Percentiles rank a stretch among this genome's conserved stretches.
Evolutionary conservation across 768 basidiomycete species (phyloP).

Genomic region (Hydnomerulius pinastri): DNA sequence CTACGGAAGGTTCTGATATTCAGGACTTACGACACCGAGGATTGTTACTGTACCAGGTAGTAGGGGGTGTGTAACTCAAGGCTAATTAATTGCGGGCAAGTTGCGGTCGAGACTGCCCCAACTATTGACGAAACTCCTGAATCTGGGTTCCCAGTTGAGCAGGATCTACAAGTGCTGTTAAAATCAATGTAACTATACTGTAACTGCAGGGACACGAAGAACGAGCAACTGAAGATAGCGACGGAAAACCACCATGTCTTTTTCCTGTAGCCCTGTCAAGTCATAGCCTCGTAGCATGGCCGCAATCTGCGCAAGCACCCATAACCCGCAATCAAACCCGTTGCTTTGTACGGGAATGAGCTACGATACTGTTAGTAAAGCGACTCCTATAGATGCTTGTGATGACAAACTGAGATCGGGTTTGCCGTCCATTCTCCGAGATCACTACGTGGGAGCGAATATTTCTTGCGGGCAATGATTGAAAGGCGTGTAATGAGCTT

Average conservation of each 20-base stretch:
- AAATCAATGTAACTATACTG: not conserved
- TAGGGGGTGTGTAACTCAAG: not conserved
- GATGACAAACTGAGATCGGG: no score
- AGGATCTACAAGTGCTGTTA: no score
- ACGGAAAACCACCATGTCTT: not conserved
- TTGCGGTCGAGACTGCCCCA: no score
- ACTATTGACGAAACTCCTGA: no score
- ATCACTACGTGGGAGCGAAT: no score
- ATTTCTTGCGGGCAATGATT: not conserved
- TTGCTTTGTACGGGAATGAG: constrained; percentile 12
- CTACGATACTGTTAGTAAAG: no score
- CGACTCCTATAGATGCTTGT: no score
- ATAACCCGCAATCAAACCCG: constrained; percentile 24
- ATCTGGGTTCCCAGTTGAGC: no score
- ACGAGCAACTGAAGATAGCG: not conserved
- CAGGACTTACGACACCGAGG: not conserved
- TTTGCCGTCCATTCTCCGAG: no score
- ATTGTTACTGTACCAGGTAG: not conserved
- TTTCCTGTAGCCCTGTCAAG: not conserved
- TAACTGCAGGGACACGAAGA: not conserved
- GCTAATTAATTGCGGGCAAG: no score
- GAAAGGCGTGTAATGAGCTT: not conserved
- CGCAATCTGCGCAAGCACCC: constrained; percentile 12
- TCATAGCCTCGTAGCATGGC: not conserved
- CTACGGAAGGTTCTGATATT: not conserved